Evolutionary conservation across 2,329 filamentous ascomycete genomes (phyloP).

Genomic region (Hortaea werneckii): DNA sequence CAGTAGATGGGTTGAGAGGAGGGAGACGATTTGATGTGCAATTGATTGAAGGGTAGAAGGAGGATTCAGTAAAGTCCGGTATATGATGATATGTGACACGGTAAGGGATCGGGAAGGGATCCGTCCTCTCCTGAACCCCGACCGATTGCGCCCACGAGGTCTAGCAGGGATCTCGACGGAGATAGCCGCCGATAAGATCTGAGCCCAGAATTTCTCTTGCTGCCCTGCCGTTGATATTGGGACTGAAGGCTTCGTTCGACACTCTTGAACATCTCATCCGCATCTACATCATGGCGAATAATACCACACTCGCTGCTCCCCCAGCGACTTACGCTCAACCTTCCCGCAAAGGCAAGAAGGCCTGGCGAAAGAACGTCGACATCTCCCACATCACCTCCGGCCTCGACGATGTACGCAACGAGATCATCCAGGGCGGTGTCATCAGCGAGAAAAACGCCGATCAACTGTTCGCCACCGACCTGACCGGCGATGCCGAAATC

Average conservation of each 20-base stretch:
- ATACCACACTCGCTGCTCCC: slow-evolving; percentile 36
- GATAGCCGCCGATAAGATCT: slow-evolving; percentile 1
- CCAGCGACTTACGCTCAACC: slow-evolving; percentile 78
- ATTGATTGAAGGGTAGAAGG: too few species aligned
- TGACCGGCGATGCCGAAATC: slow-evolving; percentile 57
- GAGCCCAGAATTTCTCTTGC: slow-evolving; percentile 1
- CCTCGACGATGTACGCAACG: slow-evolving; percentile 72
- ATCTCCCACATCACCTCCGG: slow-evolving; percentile 76
- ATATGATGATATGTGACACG: too few species aligned
- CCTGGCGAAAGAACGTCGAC: slow-evolving; percentile 97
- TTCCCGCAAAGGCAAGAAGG: slow-evolving; percentile 95
- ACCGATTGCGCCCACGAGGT: too few species aligned
- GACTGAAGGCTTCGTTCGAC: too few species aligned
- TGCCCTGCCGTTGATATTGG: too few species aligned
- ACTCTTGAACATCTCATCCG: too few species aligned
- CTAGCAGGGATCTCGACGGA: not conserved
- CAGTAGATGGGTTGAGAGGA: not conserved
- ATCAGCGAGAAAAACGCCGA: slow-evolving; percentile 72
- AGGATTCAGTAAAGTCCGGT: too few species aligned
- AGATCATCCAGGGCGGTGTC: slow-evolving; percentile 76
- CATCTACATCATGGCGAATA: too few species aligned
- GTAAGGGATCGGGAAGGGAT: too few species aligned
- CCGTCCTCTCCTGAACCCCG: too few species aligned
- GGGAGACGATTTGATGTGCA: too few species aligned
- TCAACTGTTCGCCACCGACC: slow-evolving; percentile 78